Evolutionary conservation across 2,329 filamentous ascomycete genomes (phyloP).

Genomic region (Pseudogymnoascus sp.): DNA sequence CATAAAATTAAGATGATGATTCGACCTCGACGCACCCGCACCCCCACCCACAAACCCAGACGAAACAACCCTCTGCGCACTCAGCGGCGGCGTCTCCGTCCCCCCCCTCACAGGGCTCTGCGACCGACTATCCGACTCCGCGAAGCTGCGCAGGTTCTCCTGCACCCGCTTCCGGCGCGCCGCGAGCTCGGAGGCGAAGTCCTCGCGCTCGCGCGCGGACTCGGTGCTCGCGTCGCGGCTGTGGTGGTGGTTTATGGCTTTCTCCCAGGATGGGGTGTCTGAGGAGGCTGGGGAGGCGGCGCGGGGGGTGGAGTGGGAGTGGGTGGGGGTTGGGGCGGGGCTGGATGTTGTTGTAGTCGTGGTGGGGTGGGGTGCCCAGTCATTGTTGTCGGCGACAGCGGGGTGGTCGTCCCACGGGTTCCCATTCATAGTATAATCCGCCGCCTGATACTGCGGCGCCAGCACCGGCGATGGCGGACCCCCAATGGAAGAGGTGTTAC

Average conservation of each 20-base stretch:
- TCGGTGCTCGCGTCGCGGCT: slow-evolving; percentile 40
- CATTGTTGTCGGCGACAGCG: slow-evolving; percentile 20
- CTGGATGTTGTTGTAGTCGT: slow-evolving; percentile 13
- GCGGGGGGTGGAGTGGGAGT: too few species aligned
- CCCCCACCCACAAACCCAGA: too few species aligned
- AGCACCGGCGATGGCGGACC: slow-evolving; percentile 39
- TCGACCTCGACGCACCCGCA: too few species aligned
- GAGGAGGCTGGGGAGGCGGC: not conserved
- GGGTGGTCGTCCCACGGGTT: slow-evolving; percentile 38
- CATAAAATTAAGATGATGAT: slow-evolving; percentile 56
- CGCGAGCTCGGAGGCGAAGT: slow-evolving; percentile 66
- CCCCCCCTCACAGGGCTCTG: slow-evolving; percentile 28
- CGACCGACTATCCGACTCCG: slow-evolving; percentile 50
- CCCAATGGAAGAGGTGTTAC: slow-evolving; percentile 73
- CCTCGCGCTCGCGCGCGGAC: slow-evolving; percentile 51
- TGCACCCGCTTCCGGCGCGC: slow-evolving; percentile 62
- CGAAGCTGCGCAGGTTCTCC: slow-evolving; percentile 62
- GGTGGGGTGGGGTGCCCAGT: slow-evolving; percentile 13
- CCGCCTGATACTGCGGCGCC: slow-evolving; percentile 32
- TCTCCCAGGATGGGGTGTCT: slow-evolving; percentile 20
- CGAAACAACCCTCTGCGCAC: too few species aligned
- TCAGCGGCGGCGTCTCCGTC: slow-evolving; percentile 27
- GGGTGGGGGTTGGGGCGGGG: not conserved
- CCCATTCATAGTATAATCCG: slow-evolving; percentile 28
- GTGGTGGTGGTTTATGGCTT: slow-evolving; percentile 29